Evolutionary conservation across 176 grass and related monocot species (phyloP).

Genomic region (Echinochloa phyllopogon): DNA sequence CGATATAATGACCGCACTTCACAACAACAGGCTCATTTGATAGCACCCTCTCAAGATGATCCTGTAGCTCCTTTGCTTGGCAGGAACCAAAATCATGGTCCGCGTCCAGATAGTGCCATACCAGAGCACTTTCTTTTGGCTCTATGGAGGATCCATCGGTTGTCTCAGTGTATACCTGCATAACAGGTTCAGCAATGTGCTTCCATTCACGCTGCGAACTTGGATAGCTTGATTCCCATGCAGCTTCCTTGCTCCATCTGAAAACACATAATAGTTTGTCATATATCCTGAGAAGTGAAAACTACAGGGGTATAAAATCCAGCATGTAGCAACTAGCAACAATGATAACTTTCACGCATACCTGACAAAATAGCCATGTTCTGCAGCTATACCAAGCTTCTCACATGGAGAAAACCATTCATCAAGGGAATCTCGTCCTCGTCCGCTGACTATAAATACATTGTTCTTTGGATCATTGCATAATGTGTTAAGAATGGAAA

Average conservation of each 20-base stretch:
- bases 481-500: conserved; percentile 68
- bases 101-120: conserved; percentile 92
- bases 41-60: conserved; percentile 90
- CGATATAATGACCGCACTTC: conserved; percentile 85
- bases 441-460: conserved; percentile 85
- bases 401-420: conserved; percentile 83
- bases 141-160: conserved; percentile 94
- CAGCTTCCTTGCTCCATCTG: conserved; percentile 69
- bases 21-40: conserved; percentile 91
- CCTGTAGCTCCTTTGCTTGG: conserved; percentile 88
- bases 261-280: conserved; percentile 37
- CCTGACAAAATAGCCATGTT: conserved; percentile 93
- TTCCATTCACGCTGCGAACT: conserved; percentile 63
- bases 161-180: conserved; percentile 82
- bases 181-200: conserved; percentile 87
- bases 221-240: conserved; percentile 69
- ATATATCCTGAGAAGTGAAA: neutral
- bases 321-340: neutral
- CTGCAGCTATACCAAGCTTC: conserved; percentile 80
- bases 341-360: conserved; percentile 40
- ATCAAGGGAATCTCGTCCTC: conserved; percentile 53
- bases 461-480: conserved; percentile 75
- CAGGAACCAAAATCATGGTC: conserved; percentile 88
- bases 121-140: conserved; percentile 80
- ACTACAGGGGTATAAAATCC: neutral